Conservation (phyloP, 345 rosid species). For the Brassica cretica region DNA sequence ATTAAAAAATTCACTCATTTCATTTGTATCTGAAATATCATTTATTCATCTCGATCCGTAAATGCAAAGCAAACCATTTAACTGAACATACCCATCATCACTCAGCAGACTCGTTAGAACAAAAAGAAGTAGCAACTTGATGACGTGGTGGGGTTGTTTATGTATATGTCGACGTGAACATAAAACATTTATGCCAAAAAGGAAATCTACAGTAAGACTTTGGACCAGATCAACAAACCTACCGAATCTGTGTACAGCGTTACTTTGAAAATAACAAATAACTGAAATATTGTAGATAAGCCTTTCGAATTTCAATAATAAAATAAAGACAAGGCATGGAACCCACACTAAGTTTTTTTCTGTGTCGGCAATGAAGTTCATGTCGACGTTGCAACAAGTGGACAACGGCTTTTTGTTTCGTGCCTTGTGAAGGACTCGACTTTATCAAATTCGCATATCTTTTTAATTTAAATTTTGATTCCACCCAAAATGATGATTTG, state of each 20-base stretch:
- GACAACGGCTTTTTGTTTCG: not conserved
- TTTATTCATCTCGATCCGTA: not conserved
- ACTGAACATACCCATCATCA: not conserved
- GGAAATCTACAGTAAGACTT: not conserved
- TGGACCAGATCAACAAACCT: not conserved
- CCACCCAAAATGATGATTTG: not conserved
- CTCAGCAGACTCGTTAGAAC: not conserved
- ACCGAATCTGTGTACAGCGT: constrained; percentile 2
- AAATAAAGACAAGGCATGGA: constrained; percentile 5
- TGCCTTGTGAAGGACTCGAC: constrained; percentile 6
- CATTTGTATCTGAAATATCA: not conserved
- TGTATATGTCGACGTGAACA: not conserved
- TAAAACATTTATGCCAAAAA: not conserved
- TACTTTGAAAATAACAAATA: not conserved
- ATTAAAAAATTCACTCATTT: not conserved
- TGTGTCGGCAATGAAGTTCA: constrained; percentile 6
- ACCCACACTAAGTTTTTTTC: not conserved
- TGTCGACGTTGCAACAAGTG: constrained; percentile 9
- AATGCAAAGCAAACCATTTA: not conserved
- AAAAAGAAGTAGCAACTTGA: not conserved
- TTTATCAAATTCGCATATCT: not conserved
- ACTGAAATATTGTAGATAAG: not conserved
- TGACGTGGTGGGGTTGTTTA: not conserved
- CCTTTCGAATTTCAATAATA: not conserved
- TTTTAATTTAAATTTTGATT: not conserved